phyloP scores from a whole-genome alignment of 371 early-diverging fungal species.

The Umbelopsis sp. region DNA sequence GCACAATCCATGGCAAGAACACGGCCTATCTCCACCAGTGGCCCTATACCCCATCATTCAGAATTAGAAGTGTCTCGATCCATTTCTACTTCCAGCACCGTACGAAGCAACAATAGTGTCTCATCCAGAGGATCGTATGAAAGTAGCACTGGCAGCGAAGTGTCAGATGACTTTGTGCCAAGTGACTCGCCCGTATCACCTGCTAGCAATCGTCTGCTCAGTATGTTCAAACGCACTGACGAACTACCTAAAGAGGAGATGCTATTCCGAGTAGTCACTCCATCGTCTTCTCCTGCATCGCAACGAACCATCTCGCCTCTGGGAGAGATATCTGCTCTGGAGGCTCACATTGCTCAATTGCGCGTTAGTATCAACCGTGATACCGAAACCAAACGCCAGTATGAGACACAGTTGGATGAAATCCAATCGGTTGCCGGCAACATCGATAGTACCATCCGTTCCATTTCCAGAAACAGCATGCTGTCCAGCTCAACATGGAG shows the following conservation, averaged over 20 bases:
- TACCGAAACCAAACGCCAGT: slow-evolving; percentile 8
- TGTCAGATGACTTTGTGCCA: not conserved
- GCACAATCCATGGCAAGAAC: slow-evolving; percentile 9
- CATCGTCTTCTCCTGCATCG: slow-evolving; percentile 1
- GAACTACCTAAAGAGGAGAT: slow-evolving; percentile 1
- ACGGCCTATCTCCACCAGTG: not conserved
- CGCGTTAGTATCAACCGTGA: slow-evolving; percentile 2
- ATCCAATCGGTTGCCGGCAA: slow-evolving; percentile 8
- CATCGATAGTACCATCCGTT: slow-evolving; percentile 7
- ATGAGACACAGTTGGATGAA: slow-evolving; percentile 12
- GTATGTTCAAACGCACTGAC: slow-evolving; percentile 11
- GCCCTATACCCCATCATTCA: slow-evolving; percentile 15
- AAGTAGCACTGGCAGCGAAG: slow-evolving; percentile 12
- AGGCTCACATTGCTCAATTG: slow-evolving; percentile 11
- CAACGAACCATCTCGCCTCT: not conserved
- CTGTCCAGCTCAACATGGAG: slow-evolving; percentile 11
- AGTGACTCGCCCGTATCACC: slow-evolving; percentile 4
- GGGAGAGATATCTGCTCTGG: slow-evolving; percentile 1
- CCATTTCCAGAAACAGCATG: slow-evolving; percentile 13
- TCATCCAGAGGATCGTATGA: slow-evolving; percentile 5
- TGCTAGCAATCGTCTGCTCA: slow-evolving; percentile 1
- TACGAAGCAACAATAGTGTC: slow-evolving; percentile 7
- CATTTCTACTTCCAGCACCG: slow-evolving; percentile 10
- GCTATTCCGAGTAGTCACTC: slow-evolving; percentile 11
- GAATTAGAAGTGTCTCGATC: slow-evolving; percentile 10